Evolutionary conservation across 2,329 filamentous ascomycete genomes (phyloP).

Genomic region (Aspergillus pseudotamarii): DNA sequence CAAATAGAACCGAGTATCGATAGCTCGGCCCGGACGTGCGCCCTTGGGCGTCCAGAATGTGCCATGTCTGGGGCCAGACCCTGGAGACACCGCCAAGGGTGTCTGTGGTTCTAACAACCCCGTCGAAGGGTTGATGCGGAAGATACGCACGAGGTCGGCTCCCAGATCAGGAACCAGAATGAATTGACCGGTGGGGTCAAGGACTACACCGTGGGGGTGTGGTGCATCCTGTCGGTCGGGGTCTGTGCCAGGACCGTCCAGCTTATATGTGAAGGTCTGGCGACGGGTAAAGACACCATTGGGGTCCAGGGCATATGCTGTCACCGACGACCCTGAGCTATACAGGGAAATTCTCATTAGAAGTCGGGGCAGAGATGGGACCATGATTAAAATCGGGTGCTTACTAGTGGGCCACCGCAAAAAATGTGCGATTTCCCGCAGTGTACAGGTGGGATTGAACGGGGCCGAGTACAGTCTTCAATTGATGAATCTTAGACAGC

Average conservation of each 20-base stretch:
- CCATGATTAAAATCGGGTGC: neutral
- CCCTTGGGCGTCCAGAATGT: slow-evolving; percentile 50
- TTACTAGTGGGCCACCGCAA: slow-evolving; percentile 26
- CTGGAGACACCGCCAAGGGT: slow-evolving; percentile 45
- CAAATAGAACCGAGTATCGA: slow-evolving; percentile 21
- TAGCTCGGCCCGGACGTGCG: neutral
- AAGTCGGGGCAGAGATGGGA: neutral
- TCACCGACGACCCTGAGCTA: slow-evolving; percentile 18
- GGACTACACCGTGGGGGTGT: slow-evolving; percentile 57
- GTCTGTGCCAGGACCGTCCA: slow-evolving; percentile 42
- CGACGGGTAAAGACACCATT: slow-evolving; percentile 8
- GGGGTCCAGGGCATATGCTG: slow-evolving; percentile 15
- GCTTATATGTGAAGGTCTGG: slow-evolving; percentile 21
- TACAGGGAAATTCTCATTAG: neutral
- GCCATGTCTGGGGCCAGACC: slow-evolving; percentile 58
- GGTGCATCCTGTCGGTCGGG: slow-evolving; percentile 56
- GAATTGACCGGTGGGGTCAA: slow-evolving; percentile 49
- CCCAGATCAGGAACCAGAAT: slow-evolving; percentile 58
- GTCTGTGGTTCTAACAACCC: slow-evolving; percentile 53
- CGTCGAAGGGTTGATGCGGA: slow-evolving; percentile 50
- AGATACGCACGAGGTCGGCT: slow-evolving; percentile 58
- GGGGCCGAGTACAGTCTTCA: slow-evolving; percentile 17
- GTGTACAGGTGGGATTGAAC: slow-evolving; percentile 22
- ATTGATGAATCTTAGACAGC: slow-evolving; percentile 13
- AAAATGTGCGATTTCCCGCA: slow-evolving; percentile 12